phyloP scores from a whole-genome alignment of 495 filamentous ascomycete species.

The Penicillium ochrochloron region DNA sequence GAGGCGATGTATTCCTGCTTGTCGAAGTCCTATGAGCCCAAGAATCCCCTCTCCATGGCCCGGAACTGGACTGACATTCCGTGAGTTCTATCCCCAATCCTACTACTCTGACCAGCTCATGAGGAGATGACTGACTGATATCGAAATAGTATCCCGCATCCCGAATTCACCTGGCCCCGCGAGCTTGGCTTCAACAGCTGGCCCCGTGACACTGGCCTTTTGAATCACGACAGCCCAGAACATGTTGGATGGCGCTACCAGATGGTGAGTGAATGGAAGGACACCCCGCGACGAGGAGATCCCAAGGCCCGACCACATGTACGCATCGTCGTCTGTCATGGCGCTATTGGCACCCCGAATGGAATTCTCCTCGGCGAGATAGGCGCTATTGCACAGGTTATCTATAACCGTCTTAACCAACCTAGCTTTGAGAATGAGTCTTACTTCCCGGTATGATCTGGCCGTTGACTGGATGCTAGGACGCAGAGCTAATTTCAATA shows the following conservation, averaged over 20 bases:
- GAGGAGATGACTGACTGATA: neutral
- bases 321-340: neutral
- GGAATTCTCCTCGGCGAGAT: conserved; percentile 6
- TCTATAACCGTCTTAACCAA: conserved; percentile 6
- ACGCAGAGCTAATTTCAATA: neutral
- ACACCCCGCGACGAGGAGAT: neutral
- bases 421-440: conserved; percentile 3
- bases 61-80: conserved; percentile 1
- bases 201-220: neutral
- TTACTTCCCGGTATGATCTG: conserved; percentile 1
- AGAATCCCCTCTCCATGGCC: neutral
- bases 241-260: conserved; percentile 6
- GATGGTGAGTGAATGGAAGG: conserved; percentile 8
- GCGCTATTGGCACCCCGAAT: neutral
- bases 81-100: neutral
- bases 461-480: neutral
- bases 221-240: neutral
- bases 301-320: neutral
- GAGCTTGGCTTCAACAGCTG: conserved; percentile 7
- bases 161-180: conserved; percentile 1
- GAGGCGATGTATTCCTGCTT: neutral
- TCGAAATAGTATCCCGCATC: neutral
- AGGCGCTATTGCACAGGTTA: conserved; percentile 1
- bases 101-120: neutral
- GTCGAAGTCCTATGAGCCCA: neutral